Evolutionary conservation across 2,329 filamentous ascomycete species (phyloP), one percentile per base, ranked within the genome.

Genomic region (Aspergillus flavus): DNA sequence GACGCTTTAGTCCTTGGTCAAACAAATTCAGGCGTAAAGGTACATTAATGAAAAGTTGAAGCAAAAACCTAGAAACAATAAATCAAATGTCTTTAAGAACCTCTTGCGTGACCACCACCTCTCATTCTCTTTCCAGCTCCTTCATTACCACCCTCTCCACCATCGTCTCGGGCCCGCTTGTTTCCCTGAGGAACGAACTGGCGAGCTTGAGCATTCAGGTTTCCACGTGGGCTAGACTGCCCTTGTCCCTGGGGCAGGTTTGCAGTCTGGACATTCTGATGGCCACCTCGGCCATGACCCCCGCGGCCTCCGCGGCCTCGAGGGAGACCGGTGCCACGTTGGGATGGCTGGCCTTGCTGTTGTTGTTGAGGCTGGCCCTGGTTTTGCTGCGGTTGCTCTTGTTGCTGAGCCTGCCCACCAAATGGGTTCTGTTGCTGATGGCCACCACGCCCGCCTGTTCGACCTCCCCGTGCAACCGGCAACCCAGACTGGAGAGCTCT

Each of bases 181-280:
- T 82, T 85, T 26, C 84, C 83, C 19, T 83, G 81, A 32, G 85
- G 85, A 68, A 87, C 84, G 61, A 88, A 87, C 56, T 85, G 84
- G 16, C 79, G 78, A 26, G 81, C 85, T 12, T 78, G 76, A 2
- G 82, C 80, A 70, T 84, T 86, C 43, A 87, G 70, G 12, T 63
- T 78, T n/a, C 76, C 74, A 26, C 82, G 72, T 14, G 73, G 68
- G 55, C 71, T 71, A 41, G 70, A 57, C 58, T 74, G 76, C 16
- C 66, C 67, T 50, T 73, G 73, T 9, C 65, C 69, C 39, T 75
- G 72, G 50, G 70, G 68, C 2, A 68, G 34, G 61, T 72, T 77
- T 7, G 75, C 75, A 6, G 77, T 76, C 62, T 83, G 79, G 10
- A 76, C 77, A 61, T 80, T 80, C 56, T 80, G 81, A 54, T 78